Evolutionary conservation across 2,329 filamentous ascomycete species (phyloP), one percentile per base, ranked within the genome.

Genomic region (Reticulascus tulasneorum): DNA sequence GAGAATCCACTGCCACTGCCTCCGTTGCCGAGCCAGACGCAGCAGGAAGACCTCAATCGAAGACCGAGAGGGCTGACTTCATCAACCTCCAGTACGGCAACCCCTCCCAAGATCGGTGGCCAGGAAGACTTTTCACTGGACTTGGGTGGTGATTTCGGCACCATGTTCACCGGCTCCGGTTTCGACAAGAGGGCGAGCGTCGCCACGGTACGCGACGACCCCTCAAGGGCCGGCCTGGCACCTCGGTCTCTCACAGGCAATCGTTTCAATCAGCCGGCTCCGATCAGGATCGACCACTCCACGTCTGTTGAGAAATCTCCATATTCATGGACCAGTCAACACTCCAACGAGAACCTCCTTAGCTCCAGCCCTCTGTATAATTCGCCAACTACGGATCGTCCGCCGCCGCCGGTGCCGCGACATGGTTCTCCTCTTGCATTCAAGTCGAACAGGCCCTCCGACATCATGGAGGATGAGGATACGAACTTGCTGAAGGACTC

Each of bases 91-190:
- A 73, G 67, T 47, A 77, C 73, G 7, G 63, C 71, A 10, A 77
- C 72, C 1, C 71, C 67, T 10, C 70, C 69, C 6, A 67, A 65
- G 32, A 52, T 74, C 23, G 67, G 65, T 36, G 59, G 71, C 17
- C 55, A 61, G 19, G 48, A 58, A 23, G 64, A 66, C 36, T 66
- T 67, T 38, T 55, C 57, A 25, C 49, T 79, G 12, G 75, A 79
- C 47, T 52, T 80, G 30, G 76, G 76, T 12, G 69, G 74, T 29
- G 75, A 79, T 48, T 75, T 79, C 44, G 66, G 71, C 40, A 73
- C 66, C 37, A 75, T 79, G 69, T 65, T 79, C 25, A 32, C 40
- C 29, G 40, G 40, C 10, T 61, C 62, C 9, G 63, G 60, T n/a
- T 74, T 75, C 31, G 73, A 76, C 44, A 78, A 78, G 54, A 63